Percentiles rank a stretch among this genome's conserved stretches.
Conservation (phyloP, 305 asterid species). For the Caryopteris hybrid region DNA sequence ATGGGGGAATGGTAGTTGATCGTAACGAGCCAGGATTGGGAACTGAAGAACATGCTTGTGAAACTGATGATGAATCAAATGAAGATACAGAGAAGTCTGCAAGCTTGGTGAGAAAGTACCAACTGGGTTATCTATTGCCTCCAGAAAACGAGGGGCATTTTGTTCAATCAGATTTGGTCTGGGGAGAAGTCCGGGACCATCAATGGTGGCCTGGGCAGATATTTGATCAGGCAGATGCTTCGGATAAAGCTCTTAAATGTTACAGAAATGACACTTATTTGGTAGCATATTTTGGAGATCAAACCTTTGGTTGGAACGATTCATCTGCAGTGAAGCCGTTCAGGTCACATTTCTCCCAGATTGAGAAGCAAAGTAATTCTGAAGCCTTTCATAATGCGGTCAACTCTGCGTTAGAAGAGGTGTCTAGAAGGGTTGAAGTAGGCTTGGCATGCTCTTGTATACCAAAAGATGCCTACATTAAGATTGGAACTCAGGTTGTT, state of each 20-base stretch:
- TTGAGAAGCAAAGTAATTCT: constrained; percentile 66
- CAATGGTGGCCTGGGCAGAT: constrained; percentile 99
- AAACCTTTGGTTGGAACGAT: constrained; percentile 85
- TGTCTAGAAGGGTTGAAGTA: constrained; percentile 65
- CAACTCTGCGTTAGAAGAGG: constrained; percentile 66
- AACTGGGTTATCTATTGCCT: constrained; percentile 43
- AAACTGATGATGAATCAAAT: constrained; percentile 20
- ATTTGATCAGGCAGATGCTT: constrained; percentile 69
- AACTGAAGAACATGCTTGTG: constrained; percentile 27
- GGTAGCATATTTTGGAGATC: constrained; percentile 89
- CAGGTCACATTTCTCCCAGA: constrained; percentile 54
- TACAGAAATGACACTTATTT: constrained; percentile 59
- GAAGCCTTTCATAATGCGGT: constrained; percentile 72
- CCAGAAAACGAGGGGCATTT: constrained; percentile 47
- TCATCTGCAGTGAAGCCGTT: constrained; percentile 64
- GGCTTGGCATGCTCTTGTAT: constrained; percentile 75
- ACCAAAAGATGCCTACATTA: constrained; percentile 36
- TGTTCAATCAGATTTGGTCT: constrained; percentile 61
- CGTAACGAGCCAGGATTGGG: constrained; percentile 21
- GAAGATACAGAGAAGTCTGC: constrained; percentile 28
- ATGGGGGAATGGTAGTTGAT: not conserved
- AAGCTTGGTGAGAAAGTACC: constrained; percentile 31
- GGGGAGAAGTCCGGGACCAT: constrained; percentile 90
- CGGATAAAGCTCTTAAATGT: constrained; percentile 67
- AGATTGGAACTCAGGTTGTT: constrained; percentile 55